phyloP scores from a whole-genome alignment of 1,284 basidiomycete genomes.

The Cutaneotrichosporon cyanovorans region DNA sequence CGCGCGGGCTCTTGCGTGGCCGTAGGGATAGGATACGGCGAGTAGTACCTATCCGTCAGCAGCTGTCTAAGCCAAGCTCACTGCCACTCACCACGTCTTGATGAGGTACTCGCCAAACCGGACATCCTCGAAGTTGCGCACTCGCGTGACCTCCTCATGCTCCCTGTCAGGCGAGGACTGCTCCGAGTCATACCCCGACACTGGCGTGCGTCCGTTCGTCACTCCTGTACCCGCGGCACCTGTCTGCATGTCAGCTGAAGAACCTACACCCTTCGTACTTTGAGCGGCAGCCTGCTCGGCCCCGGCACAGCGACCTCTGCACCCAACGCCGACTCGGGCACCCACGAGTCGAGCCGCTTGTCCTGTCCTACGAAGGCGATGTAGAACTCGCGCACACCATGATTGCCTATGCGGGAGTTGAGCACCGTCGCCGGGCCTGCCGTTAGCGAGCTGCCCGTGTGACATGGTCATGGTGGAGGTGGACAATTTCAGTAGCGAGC shows the following conservation, averaged over 20 bases:
- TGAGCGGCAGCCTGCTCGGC: constrained; percentile 5
- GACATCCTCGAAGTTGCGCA: constrained; percentile 45
- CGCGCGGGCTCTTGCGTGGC: not conserved
- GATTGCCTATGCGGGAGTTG: constrained; percentile 20
- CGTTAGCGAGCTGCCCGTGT: not conserved
- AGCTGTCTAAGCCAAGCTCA: not conserved
- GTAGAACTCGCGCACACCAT: constrained; percentile 27
- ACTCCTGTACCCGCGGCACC: too few species aligned
- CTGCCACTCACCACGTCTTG: constrained; percentile 38
- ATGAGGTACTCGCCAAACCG: constrained; percentile 42
- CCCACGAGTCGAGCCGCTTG: constrained; percentile 71
- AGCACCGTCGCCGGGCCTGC: constrained; percentile 25
- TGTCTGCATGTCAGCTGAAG: not conserved
- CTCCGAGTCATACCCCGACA: not conserved
- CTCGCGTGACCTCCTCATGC: constrained; percentile 36
- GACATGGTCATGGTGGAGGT: not conserved
- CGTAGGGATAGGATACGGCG: constrained; percentile 63
- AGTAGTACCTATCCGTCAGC: constrained; percentile 62
- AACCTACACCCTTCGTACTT: not conserved
- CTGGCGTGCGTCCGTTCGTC: not conserved
- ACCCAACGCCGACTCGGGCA: constrained; percentile 45
- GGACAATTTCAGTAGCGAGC: not conserved
- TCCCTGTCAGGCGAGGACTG: constrained; percentile 34
- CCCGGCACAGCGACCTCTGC: constrained; percentile 14
- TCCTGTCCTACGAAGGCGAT: constrained; percentile 48